Base-by-base conservation (phyloP, 1,139 yeast species). In the Debaryomyces psychrophilus region DNA sequence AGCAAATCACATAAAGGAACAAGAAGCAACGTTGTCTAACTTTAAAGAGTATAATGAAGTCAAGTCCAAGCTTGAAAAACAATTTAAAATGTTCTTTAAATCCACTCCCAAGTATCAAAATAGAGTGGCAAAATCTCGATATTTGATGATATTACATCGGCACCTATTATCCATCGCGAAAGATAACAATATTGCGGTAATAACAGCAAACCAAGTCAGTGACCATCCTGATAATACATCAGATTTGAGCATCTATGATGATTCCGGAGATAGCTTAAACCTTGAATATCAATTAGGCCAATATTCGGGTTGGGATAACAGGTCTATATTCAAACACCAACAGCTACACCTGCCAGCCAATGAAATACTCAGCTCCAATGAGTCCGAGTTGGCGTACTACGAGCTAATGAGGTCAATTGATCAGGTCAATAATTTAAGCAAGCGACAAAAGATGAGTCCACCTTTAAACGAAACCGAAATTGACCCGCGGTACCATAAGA, bases 201-300 rank as follows among this genome's bases (percentile, higher is more conserved):
- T 90, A 0, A 76, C 87, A 1, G 81, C 92, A 0, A 92, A 92
- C 57, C 98, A 92, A 64, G 90, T 92, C 0, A 77, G 89, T 42
- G 93, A 87, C 55, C 75, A 73, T 50, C 78, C 78, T 1, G 58
- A 47, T 17, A 42, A 50, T 5, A 45, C 44, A 7, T 39, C 39
- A 14, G 55, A 55, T 6, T 35, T 54, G 48, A 46, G 42, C 7
- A 31, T 42, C 7, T 51, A 54, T 17, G 53, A 53, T 11, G 65
- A 59, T 11, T 62, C 57, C 27, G 38, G n/a, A 15, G 31, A 15
- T 8, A 65, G 61, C 17, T 64, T 73, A 44, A 79, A 76, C 42
- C 68, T 79, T 47, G 87, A 87, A 50, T 83, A 83, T 56, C 97
- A 90, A 58, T 57, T 83, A 14, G 88, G 95, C 2, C 81, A 86